A percentile compares a stretch with the other conserved stretches of the same genome.
These are phyloP conservation scores for Macrolepiota dolichaula DNA, from an alignment of 768 basidiomycete genomes.

Conservation along the genomic window DNA sequence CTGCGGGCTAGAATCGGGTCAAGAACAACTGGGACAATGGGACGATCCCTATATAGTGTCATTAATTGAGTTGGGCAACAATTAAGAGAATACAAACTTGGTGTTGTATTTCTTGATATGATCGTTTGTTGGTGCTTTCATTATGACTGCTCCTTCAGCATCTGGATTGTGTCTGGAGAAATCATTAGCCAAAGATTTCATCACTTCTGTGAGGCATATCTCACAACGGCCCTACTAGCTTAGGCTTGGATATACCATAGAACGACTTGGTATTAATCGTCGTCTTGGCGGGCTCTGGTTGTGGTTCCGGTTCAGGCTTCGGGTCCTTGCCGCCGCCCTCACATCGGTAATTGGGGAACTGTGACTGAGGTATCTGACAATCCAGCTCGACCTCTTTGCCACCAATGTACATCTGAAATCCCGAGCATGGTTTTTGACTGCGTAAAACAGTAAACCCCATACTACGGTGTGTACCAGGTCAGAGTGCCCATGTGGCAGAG, in stretches of 20 bases:
- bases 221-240: slow-evolving; percentile 42
- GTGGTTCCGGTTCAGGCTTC: slow-evolving; percentile 17
- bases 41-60: slow-evolving; percentile 42
- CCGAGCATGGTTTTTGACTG: slow-evolving; percentile 46
- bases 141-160: slow-evolving; percentile 75
- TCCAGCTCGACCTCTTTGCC: slow-evolving; percentile 66
- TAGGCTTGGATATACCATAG: slow-evolving; percentile 45
- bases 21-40: slow-evolving; percentile 79
- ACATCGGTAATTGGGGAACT: slow-evolving; percentile 42
- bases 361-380: slow-evolving; percentile 41
- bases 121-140: slow-evolving; percentile 72
- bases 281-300: slow-evolving; percentile 17
- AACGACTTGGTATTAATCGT: slow-evolving; percentile 41
- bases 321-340: slow-evolving; percentile 3
- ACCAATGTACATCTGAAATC: slow-evolving; percentile 43
- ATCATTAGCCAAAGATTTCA: neutral
- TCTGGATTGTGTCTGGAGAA: slow-evolving; percentile 69
- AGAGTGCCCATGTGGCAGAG: neutral
- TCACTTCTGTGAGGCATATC: slow-evolving; percentile 14
- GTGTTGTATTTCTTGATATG: slow-evolving; percentile 68
- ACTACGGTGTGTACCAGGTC: slow-evolving; percentile 27
- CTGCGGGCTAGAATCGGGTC: slow-evolving; percentile 79
- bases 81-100: slow-evolving; percentile 40
- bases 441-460: slow-evolving; percentile 64
- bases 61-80: slow-evolving; percentile 4